Evolutionary conservation across 2,329 filamentous ascomycete genomes (phyloP), one percentile per base, ranked within the genome.

Genomic region (Magnaporthiopsis poae): DNA sequence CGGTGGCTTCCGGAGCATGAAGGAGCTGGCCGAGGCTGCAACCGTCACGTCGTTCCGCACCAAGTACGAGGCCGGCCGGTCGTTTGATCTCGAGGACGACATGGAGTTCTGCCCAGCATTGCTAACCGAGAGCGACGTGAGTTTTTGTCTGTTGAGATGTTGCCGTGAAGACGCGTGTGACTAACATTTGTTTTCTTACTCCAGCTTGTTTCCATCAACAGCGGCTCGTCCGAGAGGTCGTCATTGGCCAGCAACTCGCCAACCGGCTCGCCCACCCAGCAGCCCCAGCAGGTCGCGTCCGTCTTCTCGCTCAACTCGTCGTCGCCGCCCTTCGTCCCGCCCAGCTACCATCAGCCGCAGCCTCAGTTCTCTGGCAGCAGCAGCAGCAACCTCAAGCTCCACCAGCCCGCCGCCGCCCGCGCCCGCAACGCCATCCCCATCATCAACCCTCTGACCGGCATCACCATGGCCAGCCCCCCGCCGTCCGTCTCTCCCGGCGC

Each of bases 361-460:
- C 78, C 31, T 31, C 31, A 31, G 31, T 31, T 31, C 31, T 31
- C 31, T 7, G 31, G 73, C 83, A 80, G 77, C 89, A 87, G 73
- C 86, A 83, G 68, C 78, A 29, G 46, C 46, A 87, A 78, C 82
- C 73, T 94, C 72, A 97, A 96, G 81, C 83, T 96, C 69, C 92
- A 96, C 79, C 94, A 97, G 82, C 92, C 93, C 68, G 85, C 93
- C 69, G 91, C 93, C 69, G 91, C 93, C 70, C 91, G 95, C 72
- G 87, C 90, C 67, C 91, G 92, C 78, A 98, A 97, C 78, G 92
- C 95, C 74, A 98, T 98, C 71, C 94, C 94, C 68, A 99, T 99
- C 77, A 91, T 98, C 79, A 96, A 99, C 83, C 95, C 95, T 66
- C 90, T 86, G 72, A 97, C 94, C 67, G 92, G 95, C 74, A 88